Conservation (phyloP, 768 basidiomycete genomes). For the Mycena capillaripes region DNA sequence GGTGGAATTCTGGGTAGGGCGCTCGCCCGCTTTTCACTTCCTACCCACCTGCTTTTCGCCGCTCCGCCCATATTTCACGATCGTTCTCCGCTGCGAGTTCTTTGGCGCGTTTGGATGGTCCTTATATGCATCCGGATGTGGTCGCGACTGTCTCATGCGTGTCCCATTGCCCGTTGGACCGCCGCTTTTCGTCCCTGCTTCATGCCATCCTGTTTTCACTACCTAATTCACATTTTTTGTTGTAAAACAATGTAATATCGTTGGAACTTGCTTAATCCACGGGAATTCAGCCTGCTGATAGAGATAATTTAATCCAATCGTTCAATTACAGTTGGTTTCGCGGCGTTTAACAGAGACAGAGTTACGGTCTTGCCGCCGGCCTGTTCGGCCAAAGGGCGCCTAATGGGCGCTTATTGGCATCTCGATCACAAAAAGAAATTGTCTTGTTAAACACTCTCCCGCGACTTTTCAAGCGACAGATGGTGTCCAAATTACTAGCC, state of each 20-base stretch:
- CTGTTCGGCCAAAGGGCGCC: too few relatives aligned
- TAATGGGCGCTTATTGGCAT: too few relatives aligned
- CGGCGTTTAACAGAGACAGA: background rate
- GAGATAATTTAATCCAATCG: background rate
- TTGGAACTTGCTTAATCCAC: background rate
- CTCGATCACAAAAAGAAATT: too few relatives aligned
- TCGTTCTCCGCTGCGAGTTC: background rate
- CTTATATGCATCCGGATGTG: background rate
- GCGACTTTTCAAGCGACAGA: too few relatives aligned
- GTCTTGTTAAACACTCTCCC: too few relatives aligned
- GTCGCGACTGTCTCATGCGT: background rate
- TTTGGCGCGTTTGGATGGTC: background rate
- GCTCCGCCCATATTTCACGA: background rate
- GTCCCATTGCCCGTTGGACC: background rate
- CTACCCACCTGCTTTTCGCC: background rate
- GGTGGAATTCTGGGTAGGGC: background rate
- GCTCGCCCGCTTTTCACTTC: background rate
- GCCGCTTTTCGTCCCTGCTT: background rate
- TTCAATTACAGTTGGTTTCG: background rate
- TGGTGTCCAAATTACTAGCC: too few relatives aligned
- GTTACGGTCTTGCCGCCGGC: too few relatives aligned
- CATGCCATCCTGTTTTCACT: background rate
- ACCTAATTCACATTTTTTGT: slow-evolving; percentile 1
- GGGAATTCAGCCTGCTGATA: background rate
- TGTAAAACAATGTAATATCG: background rate